Evolutionary conservation across 2,329 filamentous ascomycete genomes (phyloP).

Genomic region (Exophiala sp.): DNA sequence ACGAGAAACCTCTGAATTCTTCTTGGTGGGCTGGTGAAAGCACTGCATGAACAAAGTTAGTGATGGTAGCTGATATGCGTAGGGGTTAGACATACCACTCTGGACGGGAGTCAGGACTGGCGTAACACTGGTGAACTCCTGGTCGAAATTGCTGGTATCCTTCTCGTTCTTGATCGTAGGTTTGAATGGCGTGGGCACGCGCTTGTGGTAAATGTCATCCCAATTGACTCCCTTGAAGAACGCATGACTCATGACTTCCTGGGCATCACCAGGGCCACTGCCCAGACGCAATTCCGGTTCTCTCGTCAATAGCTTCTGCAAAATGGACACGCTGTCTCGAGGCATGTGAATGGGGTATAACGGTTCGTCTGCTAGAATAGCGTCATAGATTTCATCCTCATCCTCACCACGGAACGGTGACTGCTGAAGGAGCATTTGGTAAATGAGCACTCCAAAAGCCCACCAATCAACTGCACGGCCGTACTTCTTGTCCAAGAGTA

Average conservation of each 20-base stretch:
- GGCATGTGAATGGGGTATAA: conserved; percentile 99
- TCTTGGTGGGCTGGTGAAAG: conserved; percentile 98
- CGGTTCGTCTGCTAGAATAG: conserved; percentile 93
- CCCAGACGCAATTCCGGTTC: conserved; percentile 91
- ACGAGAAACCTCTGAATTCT: conserved; percentile 98
- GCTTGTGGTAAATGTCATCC: conserved; percentile 98
- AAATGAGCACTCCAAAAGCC: conserved; percentile 98
- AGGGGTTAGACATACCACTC: conserved; percentile 63
- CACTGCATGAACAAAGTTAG: conserved; percentile 49
- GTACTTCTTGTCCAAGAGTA: conserved; percentile 96
- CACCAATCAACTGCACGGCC: conserved; percentile 97
- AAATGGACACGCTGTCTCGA: conserved; percentile 90
- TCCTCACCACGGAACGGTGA: conserved; percentile 98
- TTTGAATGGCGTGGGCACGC: conserved; percentile 79
- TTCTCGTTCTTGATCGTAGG: conserved; percentile 85
- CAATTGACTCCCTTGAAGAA: conserved; percentile 98
- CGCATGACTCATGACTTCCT: conserved; percentile 97
- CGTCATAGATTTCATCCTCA: conserved; percentile 98
- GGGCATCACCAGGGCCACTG: conserved; percentile 90
- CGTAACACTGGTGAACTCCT: conserved; percentile 96
- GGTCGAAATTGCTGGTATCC: conserved; percentile 99
- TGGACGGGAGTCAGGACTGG: conserved; percentile 95
- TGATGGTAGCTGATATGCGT: background rate
- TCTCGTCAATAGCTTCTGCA: conserved; percentile 92
- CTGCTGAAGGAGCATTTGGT: conserved; percentile 98